These are phyloP conservation scores for Spizellomyces sp. DNA, from an alignment of 192 early-diverging fungal genomes.

Conservation along the genomic window DNA sequence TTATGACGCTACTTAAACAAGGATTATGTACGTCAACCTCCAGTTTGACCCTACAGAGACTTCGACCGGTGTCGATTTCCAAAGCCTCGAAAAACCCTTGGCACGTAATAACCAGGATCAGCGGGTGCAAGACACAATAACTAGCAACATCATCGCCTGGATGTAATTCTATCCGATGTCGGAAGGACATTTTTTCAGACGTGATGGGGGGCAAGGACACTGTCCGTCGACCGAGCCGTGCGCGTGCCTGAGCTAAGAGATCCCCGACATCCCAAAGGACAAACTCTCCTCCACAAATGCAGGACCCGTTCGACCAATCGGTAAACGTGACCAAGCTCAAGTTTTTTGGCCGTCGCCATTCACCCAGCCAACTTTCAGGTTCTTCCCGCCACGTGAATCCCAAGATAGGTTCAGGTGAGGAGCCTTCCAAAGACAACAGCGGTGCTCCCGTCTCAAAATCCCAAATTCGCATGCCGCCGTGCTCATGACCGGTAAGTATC, in stretches of 20 bases:
- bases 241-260: not conserved
- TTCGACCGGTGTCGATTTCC: not conserved
- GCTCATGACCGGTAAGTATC: not conserved
- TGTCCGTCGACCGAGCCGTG: not conserved
- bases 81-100: not conserved
- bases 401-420: not conserved
- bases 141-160: not conserved
- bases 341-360: not conserved
- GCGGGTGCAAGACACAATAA: conserved; percentile 3
- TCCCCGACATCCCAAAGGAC: not conserved
- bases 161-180: not conserved
- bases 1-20: no score
- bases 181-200: not conserved
- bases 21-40: no score
- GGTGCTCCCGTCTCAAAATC: conserved; percentile 1
- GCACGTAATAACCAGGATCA: not conserved
- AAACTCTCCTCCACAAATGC: not conserved
- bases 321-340: not conserved
- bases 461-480: not conserved
- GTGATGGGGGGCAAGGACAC: not conserved
- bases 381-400: not conserved
- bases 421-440: not conserved
- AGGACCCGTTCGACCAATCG: not conserved
- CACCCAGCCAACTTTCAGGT: not conserved
- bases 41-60: not conserved